A percentile compares a stretch with the other conserved stretches of the same genome.
phyloP scores from a whole-genome alignment of 352 stramenopile genomes.

The Aphanomyces invadans region DNA sequence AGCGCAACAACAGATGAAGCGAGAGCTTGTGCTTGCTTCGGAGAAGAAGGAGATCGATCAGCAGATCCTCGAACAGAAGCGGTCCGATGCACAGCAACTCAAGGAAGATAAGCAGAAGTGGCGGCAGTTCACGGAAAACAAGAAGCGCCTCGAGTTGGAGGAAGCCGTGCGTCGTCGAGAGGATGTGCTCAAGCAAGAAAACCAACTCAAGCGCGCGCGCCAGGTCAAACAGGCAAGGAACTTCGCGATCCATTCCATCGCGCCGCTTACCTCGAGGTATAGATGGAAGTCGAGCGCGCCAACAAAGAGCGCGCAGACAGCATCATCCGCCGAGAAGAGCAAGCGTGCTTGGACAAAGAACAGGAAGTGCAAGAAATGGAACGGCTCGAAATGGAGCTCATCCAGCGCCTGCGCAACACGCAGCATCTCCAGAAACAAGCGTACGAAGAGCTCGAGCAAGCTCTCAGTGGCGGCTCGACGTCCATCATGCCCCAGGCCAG shows the following conservation, averaged over 20 bases:
- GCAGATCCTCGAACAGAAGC: slow-evolving; percentile 58
- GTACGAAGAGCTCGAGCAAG: slow-evolving; percentile 75
- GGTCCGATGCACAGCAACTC: slow-evolving; percentile 56
- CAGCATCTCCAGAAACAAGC: slow-evolving; percentile 80
- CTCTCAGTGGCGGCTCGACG: slow-evolving; percentile 35
- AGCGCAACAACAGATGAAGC: slow-evolving; percentile 59
- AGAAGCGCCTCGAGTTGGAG: slow-evolving; percentile 54
- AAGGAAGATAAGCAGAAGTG: slow-evolving; percentile 80
- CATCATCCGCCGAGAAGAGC: slow-evolving; percentile 57
- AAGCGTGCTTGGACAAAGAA: slow-evolving; percentile 49
- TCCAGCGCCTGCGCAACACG: slow-evolving; percentile 71
- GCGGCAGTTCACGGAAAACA: slow-evolving; percentile 54
- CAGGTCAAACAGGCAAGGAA: slow-evolving; percentile 15
- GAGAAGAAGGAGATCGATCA: slow-evolving; percentile 66
- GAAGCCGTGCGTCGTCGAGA: slow-evolving; percentile 64
- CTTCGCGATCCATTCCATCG: background rate
- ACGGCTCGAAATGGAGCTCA: slow-evolving; percentile 68
- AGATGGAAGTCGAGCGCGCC: slow-evolving; percentile 65
- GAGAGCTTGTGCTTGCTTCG: slow-evolving; percentile 66
- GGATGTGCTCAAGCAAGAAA: slow-evolving; percentile 58
- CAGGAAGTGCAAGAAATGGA: slow-evolving; percentile 76
- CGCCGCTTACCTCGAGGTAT: too few species aligned
- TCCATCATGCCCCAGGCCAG: background rate
- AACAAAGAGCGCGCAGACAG: slow-evolving; percentile 52
- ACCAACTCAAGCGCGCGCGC: slow-evolving; percentile 57